Conservation (phyloP, 2,329 filamentous ascomycete genomes). For the Penicillium sp. region DNA sequence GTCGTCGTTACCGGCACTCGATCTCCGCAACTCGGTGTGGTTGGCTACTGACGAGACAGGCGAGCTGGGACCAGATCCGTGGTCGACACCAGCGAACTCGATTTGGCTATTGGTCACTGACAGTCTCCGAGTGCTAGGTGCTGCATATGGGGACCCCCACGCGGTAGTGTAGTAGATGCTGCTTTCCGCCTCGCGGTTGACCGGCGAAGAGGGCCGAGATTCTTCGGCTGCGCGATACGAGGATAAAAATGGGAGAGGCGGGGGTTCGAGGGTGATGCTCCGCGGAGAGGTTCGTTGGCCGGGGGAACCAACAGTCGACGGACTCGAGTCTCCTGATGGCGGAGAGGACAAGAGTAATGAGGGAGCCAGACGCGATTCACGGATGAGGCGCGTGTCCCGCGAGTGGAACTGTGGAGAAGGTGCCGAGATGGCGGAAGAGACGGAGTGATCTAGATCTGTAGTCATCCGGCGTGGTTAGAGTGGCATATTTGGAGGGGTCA, state of each 20-base stretch:
- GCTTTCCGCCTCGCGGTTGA: slow-evolving; percentile 46
- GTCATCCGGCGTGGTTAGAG: slow-evolving; percentile 14
- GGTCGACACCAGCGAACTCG: slow-evolving; percentile 49
- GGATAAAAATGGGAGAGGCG: slow-evolving; percentile 33
- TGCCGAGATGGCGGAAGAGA: slow-evolving; percentile 40
- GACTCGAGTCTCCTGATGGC: slow-evolving; percentile 39
- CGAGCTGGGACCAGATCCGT: slow-evolving; percentile 35
- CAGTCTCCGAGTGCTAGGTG: slow-evolving; percentile 50
- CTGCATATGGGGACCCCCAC: slow-evolving; percentile 89
- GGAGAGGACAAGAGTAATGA: slow-evolving; percentile 34
- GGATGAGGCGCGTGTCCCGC: slow-evolving; percentile 27
- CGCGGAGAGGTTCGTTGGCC: slow-evolving; percentile 29
- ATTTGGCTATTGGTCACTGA: slow-evolving; percentile 44
- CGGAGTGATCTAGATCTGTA: slow-evolving; percentile 39
- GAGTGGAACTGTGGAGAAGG: slow-evolving; percentile 33
- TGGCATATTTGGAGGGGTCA: slow-evolving; percentile 12
- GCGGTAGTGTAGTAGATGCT: slow-evolving; percentile 68
- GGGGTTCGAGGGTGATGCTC: slow-evolving; percentile 30
- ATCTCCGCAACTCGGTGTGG: slow-evolving; percentile 29
- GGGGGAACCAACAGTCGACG: slow-evolving; percentile 36
- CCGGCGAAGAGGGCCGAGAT: slow-evolving; percentile 40
- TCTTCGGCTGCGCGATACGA: slow-evolving; percentile 35
- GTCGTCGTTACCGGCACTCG: slow-evolving; percentile 28
- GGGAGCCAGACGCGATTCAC: slow-evolving; percentile 32
- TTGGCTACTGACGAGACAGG: slow-evolving; percentile 32